These are phyloP conservation scores for Atractiella rhizophila DNA, from an alignment of 768 basidiomycete species.

Conservation along the genomic window DNA sequence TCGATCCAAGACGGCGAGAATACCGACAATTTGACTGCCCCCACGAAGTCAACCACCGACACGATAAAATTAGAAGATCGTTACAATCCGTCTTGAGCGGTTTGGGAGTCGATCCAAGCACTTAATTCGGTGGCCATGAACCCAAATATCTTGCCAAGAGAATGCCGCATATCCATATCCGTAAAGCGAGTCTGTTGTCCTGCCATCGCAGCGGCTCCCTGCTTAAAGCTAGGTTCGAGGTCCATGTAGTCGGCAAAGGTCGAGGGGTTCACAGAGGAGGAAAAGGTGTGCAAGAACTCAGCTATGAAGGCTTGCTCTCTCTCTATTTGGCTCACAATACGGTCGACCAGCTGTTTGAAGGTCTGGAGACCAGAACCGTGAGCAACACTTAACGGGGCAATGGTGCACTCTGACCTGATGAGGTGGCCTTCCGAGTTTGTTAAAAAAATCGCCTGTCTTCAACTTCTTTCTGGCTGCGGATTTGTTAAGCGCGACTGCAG, in stretches of 20 bases:
- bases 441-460: no score
- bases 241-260: slow-evolving; percentile 92
- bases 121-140: slow-evolving; percentile 65
- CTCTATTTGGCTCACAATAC: slow-evolving; percentile 48
- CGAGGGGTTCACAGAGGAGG: no score
- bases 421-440: no score
- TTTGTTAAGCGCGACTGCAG: no score
- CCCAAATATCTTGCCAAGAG: slow-evolving; percentile 86
- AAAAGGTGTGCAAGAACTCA: slow-evolving; percentile 60
- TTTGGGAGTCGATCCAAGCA: slow-evolving; percentile 53
- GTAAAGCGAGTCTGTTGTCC: slow-evolving; percentile 29
- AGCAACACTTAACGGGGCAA: neutral
- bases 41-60: neutral
- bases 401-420: slow-evolving; percentile 32
- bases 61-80: slow-evolving; percentile 19
- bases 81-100: slow-evolving; percentile 53
- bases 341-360: slow-evolving; percentile 45
- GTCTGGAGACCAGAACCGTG: no score
- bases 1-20: slow-evolving; percentile 51
- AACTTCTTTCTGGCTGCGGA: slow-evolving; percentile 29
- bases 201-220: slow-evolving; percentile 51
- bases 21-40: slow-evolving; percentile 55
- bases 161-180: slow-evolving; percentile 42
- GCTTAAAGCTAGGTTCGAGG: slow-evolving; percentile 73
- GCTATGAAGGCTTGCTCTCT: slow-evolving; percentile 67